Percentiles rank a stretch among this genome's conserved stretches.
phyloP scores from a whole-genome alignment of 2,329 filamentous ascomycete genomes.

The Cryphonectria parasitica region DNA sequence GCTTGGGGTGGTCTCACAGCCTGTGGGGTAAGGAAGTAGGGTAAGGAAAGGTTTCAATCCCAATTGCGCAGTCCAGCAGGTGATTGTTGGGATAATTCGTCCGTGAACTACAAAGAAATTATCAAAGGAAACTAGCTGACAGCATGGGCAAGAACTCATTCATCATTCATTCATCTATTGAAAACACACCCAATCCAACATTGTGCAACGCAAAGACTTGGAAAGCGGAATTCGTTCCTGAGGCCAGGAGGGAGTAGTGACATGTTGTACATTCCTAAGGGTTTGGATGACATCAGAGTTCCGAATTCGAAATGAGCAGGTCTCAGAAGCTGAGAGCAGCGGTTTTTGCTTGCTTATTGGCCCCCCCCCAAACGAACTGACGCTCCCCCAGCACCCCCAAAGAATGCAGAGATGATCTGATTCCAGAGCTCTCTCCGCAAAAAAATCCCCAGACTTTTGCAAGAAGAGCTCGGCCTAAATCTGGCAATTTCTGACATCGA shows the following conservation, averaged over 20 bases:
- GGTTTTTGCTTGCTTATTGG: not conserved
- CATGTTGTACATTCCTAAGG: not conserved
- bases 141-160: no score
- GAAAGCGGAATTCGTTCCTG: not conserved
- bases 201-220: not conserved
- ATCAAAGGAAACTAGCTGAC: no score
- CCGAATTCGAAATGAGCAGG: conserved; percentile 10
- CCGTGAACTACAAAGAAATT: no score
- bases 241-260: not conserved
- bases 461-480: not conserved
- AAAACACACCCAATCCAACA: not conserved
- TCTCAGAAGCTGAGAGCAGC: conserved; percentile 13
- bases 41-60: no score
- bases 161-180: not conserved
- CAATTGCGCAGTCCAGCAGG: not conserved
- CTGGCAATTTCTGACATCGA: conserved; percentile 13
- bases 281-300: not conserved
- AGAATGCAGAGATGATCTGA: conserved; percentile 5
- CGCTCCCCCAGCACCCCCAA: not conserved
- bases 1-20: not conserved
- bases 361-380: no score
- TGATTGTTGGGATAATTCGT: not conserved
- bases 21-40: not conserved
- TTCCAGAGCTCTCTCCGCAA: conserved; percentile 14
- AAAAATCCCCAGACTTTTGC: conserved; percentile 15